phyloP scores from a whole-genome alignment of 1,284 basidiomycete species.

The Mycena sp. region DNA sequence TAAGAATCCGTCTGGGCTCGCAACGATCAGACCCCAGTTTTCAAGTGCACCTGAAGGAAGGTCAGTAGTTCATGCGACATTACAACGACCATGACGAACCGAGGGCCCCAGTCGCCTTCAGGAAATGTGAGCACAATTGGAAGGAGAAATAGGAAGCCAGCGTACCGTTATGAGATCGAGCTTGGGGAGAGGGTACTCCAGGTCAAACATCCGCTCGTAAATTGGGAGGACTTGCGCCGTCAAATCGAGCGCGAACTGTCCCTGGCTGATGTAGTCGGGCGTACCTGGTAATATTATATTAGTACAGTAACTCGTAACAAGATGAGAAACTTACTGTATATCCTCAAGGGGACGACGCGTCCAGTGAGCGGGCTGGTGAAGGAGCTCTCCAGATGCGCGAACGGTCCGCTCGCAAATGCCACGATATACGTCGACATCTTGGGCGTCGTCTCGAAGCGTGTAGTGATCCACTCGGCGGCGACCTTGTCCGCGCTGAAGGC shows the following conservation, averaged over 20 bases:
- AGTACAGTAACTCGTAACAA: background rate
- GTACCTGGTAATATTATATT: conserved; percentile 56
- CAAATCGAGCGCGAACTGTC: conserved; percentile 75
- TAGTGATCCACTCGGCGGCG: conserved; percentile 66
- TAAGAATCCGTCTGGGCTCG: background rate
- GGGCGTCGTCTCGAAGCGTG: conserved; percentile 67
- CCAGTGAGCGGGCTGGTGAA: conserved; percentile 76
- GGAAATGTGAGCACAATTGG: background rate
- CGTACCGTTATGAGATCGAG: conserved; percentile 69
- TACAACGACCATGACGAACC: background rate
- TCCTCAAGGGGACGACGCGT: conserved; percentile 72
- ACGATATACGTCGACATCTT: conserved; percentile 85
- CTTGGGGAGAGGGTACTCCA: conserved; percentile 86
- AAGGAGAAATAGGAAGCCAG: background rate
- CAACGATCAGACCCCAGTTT: conserved; percentile 49
- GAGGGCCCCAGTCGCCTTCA: conserved; percentile 2
- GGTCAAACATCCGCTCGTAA: conserved; percentile 83
- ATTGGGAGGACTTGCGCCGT: conserved; percentile 78
- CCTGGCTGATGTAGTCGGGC: conserved; percentile 72
- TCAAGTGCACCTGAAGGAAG: conserved; percentile 72
- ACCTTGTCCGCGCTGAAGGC: conserved; percentile 13
- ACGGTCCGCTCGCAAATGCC: conserved; percentile 82
- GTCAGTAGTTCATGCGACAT: background rate
- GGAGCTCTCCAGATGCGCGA: conserved; percentile 68
- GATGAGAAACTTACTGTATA: conserved; percentile 60